Evolutionary conservation across 2,329 filamentous ascomycete genomes (phyloP), one percentile per base, ranked within the genome.

Genomic region (Fusarium sterilihyphosum): DNA sequence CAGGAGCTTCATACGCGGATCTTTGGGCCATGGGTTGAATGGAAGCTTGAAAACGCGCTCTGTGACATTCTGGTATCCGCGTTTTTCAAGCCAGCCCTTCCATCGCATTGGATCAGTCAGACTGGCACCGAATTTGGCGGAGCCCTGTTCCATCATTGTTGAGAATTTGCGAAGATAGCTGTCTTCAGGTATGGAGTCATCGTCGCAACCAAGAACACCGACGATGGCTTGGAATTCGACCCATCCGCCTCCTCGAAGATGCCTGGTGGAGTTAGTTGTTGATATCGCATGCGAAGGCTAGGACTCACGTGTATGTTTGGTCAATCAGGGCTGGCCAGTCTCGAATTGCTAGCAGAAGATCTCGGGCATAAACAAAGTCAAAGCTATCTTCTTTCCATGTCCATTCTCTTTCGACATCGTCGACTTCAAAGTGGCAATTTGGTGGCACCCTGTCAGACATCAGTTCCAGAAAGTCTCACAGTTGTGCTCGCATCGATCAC

Each of bases 51-150:
- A 86, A 14, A 86, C 77, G 9, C 82, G 80, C 70, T 88, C 84
- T 2, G 79, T 78, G 1, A 90, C 84, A 66, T 89, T 83, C 46
- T 81, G 79, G 71, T 90, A 90, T 2, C 88, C 89, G 1, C 85
- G 86, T 6, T 85, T 84, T n/a, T 81, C 78, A 57, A 89, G 80
- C 69, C 83, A 82, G 20, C 61, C 61, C 49, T 77, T 79, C 74
- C 78, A 81, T 33, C 73, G 70, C 56, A 76, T 71, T 0, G 79
- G 79, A 6, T 77, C 78, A 26, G 71, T 77, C 24, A 81, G 70
- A 6, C 78, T 76, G 16, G 82, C 78, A 0, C 81, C 80, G 7
- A 80, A 71, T 16, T 79, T 78, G 7, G 54, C 61, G 8, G 78
- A 80, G 13, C 74, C 80, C 17, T 80, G 66, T 4, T 80, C 68